These are phyloP conservation scores for Periconia sp. DNA, from an alignment of 2,329 filamentous ascomycete genomes.

Conservation along the genomic window DNA sequence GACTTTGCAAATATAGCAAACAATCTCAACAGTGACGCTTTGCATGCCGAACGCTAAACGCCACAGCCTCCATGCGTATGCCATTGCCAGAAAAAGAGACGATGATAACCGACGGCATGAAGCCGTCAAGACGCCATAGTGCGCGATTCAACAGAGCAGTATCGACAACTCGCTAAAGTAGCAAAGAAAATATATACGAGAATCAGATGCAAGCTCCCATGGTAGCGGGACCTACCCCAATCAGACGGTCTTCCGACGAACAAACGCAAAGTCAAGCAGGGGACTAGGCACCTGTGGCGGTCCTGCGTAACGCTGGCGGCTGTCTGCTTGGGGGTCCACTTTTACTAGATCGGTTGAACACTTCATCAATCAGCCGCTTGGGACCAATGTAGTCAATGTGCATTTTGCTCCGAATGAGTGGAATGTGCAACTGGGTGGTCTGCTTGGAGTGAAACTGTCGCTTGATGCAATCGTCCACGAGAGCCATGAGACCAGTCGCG, in stretches of 20 bases:
- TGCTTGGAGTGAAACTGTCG: constrained; percentile 70
- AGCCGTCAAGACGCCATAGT: constrained; percentile 15
- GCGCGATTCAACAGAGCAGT: constrained; percentile 25
- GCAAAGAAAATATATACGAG: constrained; percentile 30
- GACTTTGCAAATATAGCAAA: constrained; percentile 27
- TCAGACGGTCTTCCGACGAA: constrained; percentile 16
- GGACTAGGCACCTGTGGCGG: constrained; percentile 16
- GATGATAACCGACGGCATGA: constrained; percentile 18
- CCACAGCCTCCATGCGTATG: constrained; percentile 24
- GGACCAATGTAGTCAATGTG: constrained; percentile 68
- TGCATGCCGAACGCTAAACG: constrained; percentile 23
- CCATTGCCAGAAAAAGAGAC: constrained; percentile 20
- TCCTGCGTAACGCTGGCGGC: constrained; percentile 32
- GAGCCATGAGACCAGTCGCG: constrained; percentile 83
- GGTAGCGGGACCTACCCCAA: constrained; percentile 15
- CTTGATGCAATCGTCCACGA: constrained; percentile 92
- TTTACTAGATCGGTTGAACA: constrained; percentile 60
- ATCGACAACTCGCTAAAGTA: constrained; percentile 25
- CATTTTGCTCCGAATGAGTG: constrained; percentile 58
- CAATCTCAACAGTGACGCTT: constrained; percentile 20
- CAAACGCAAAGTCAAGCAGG: constrained; percentile 14
- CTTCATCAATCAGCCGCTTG: constrained; percentile 67
- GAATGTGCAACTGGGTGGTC: constrained; percentile 58
- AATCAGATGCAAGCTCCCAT: constrained; percentile 26
- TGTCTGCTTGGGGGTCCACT: constrained; percentile 30